Evolutionary conservation across 78 protist species (phyloP).

Genomic region (Cavenderia fasciculata): DNA sequence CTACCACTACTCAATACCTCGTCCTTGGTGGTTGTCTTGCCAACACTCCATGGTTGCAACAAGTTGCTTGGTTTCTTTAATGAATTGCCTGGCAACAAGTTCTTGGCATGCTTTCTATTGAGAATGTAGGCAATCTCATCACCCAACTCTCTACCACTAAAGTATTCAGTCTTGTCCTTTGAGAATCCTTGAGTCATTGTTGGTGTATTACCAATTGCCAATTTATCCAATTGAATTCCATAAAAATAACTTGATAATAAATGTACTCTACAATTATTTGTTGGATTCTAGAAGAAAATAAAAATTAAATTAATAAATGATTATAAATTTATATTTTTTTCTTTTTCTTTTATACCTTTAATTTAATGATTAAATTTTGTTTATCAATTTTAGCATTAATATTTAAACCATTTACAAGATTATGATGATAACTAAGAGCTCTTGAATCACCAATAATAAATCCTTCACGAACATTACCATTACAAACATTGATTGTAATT

Average conservation of each 20-base stretch:
- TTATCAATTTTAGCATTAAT: background rate
- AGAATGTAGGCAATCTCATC: constrained; percentile 64
- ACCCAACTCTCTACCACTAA: constrained; percentile 67
- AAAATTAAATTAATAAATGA: too few species aligned
- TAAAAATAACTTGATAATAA: constrained; percentile 26
- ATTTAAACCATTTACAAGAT: background rate
- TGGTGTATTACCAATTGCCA: background rate
- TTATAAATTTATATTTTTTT: too few species aligned
- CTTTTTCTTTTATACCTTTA: too few species aligned
- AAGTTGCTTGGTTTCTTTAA: constrained; percentile 43
- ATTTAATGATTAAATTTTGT: background rate
- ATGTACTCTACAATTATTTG: constrained; percentile 38
- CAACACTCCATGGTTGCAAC: constrained; percentile 52
- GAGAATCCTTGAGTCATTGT: background rate
- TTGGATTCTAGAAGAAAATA: too few species aligned
- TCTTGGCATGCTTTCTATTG: constrained; percentile 39
- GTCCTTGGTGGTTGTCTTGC: constrained; percentile 8
- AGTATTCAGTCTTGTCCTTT: constrained; percentile 3
- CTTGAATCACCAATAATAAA: constrained; percentile 25
- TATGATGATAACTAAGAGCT: background rate
- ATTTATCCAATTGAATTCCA: background rate
- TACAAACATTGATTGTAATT: constrained; percentile 44
- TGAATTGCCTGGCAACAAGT: constrained; percentile 45
- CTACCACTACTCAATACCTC: background rate
- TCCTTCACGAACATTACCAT: constrained; percentile 49